Conservation (phyloP, 805 yeast genomes). For the Candida silvicultrix region DNA sequence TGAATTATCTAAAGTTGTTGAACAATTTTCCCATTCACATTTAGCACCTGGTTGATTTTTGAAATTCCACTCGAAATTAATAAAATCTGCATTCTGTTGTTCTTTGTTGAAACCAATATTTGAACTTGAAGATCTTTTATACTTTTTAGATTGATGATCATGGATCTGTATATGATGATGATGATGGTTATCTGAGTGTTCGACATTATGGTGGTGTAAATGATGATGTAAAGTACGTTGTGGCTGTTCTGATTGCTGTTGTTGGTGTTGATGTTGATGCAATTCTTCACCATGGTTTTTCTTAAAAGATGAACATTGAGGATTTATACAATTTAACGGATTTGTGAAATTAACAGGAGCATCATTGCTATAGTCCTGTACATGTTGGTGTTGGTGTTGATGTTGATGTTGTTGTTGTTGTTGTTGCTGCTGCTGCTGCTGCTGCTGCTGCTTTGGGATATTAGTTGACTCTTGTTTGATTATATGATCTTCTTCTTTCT, state of each 20-base stretch:
- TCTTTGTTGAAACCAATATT: neutral
- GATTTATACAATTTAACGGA: constrained; percentile 14
- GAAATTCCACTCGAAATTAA: constrained; percentile 23
- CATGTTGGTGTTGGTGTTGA: neutral
- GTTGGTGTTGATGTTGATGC: neutral
- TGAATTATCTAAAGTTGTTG: constrained; percentile 31
- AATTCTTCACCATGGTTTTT: constrained; percentile 3
- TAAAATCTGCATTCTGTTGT: constrained; percentile 2
- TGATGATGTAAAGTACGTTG: constrained; percentile 15
- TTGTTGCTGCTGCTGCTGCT: constrained; percentile 1
- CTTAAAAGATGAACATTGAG: neutral
- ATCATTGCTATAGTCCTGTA: neutral
- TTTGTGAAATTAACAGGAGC: neutral
- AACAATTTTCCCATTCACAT: constrained; percentile 72
- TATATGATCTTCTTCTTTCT: neutral
- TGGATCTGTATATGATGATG: constrained; percentile 33
- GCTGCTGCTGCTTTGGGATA: too few species aligned
- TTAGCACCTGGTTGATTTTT: constrained; percentile 35
- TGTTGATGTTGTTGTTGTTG: constrained; percentile 1
- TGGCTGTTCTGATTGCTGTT: constrained; percentile 6
- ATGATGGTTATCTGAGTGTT: constrained; percentile 26
- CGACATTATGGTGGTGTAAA: constrained; percentile 7
- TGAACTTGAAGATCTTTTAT: constrained; percentile 1
- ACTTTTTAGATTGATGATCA: constrained; percentile 21
- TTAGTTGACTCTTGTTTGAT: neutral